These are phyloP conservation scores for Fonsecaea erecta DNA, from an alignment of 2,329 filamentous ascomycete species.

Conservation along the genomic window DNA sequence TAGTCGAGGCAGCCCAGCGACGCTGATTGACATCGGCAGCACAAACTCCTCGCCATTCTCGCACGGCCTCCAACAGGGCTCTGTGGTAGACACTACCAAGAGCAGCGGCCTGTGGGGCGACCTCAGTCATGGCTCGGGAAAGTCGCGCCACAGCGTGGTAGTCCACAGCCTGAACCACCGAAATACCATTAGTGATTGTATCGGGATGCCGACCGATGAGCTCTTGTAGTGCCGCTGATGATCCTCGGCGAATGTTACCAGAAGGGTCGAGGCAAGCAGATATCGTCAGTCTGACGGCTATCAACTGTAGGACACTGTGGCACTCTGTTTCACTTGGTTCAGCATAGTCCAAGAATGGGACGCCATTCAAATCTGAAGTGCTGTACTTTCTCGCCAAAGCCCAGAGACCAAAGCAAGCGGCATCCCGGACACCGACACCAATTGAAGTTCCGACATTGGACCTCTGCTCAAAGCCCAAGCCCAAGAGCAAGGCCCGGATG, in stretches of 20 bases:
- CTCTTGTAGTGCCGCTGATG: conserved; percentile 92
- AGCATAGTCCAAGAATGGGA: conserved; percentile 27
- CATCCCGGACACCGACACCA: conserved; percentile 90
- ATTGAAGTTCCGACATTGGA: conserved; percentile 81
- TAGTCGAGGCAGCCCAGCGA: conserved; percentile 70
- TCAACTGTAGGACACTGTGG: conserved; percentile 67
- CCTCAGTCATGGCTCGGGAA: conserved; percentile 77
- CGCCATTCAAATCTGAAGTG: conserved; percentile 71
- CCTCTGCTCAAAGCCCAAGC: conserved; percentile 85
- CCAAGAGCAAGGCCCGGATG: conserved; percentile 75
- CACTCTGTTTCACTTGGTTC: conserved; percentile 14
- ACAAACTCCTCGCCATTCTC: conserved; percentile 87
- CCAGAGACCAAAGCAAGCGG: conserved; percentile 96
- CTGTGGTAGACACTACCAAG: conserved; percentile 69
- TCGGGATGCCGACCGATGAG: conserved; percentile 91
- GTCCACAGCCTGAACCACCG: conserved; percentile 85
- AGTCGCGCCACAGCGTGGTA: conserved; percentile 92
- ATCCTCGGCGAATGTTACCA: conserved; percentile 89
- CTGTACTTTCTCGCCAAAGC: conserved; percentile 84
- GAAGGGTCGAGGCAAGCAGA: conserved; percentile 85
- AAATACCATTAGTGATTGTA: conserved; percentile 78
- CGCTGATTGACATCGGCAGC: conserved; percentile 76
- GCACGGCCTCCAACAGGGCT: conserved; percentile 70
- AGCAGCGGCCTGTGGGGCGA: conserved; percentile 70
- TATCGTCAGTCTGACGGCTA: conserved; percentile 80